Evolutionary conservation across 805 yeast genomes (phyloP), one percentile per base, ranked within the genome.

Genomic region (Isabelozyma heimii): DNA sequence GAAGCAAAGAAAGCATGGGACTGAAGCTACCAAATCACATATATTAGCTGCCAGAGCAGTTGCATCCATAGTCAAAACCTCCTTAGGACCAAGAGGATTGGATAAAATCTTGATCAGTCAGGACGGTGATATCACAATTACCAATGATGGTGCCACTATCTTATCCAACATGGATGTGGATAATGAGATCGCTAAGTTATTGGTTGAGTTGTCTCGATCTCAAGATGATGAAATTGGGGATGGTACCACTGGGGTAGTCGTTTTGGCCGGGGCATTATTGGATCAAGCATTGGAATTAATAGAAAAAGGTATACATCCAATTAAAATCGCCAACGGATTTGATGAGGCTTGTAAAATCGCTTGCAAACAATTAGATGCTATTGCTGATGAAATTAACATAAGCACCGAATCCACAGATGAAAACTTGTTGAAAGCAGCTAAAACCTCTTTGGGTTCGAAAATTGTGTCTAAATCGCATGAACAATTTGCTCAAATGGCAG

Each of bases 181-280:
- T 58, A 91, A 88, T 68, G 96, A 94, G 72, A 91, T 94, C 59
- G 99, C 99, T 56, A 94, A 94, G 70, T 77, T 94, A 52, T 75
- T 94, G 62, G 99, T 94, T 15, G 97, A 95, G 71, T 79, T 94
- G 55, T 87, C 97, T 28, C 88, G 82, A 67, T 89, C 97, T 26
- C 99, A 92, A 76, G 99, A 92, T 69, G 97, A 94, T 66, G 98
- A 92, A 72, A 90, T 92, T 65, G 99, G 99, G 48, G 99, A 92
- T 67, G 99, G 99, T 63, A 94, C 99, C 27, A 94, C 99, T 5
- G 98, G 98, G 64, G 99, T 94, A 27, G 98, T 94, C 47, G 98
- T 94, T 2, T 75, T 94, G 46, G 98, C 99, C 1, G 88, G 97
- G 56, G 96, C 98, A 2, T 75, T 94, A 54, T 77, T 94, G 50